Base-by-base conservation (phyloP, 1,284 basidiomycete genomes). In the Ceratobasidium sp. region DNA sequence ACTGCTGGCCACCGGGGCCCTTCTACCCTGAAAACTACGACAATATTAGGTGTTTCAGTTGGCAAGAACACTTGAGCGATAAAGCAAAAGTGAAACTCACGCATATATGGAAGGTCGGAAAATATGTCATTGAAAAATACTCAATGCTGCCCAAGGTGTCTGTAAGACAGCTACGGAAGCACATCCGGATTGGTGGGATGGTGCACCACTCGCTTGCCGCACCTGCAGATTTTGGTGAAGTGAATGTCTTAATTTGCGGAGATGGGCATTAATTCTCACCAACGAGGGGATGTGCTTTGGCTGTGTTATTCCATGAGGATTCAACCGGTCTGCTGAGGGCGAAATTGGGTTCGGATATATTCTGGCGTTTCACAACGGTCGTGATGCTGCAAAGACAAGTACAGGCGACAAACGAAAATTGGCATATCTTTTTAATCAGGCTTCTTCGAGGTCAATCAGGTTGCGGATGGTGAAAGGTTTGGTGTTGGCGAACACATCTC, bases 211-310 rank as follows among this genome's bases (percentile, higher is more conserved):
- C 15, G 15, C 25, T 49, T 25, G 57, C 49, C 2, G 19, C 46
- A 15, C 76, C 78, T 22, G 1, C 29, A 7, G 79, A 82, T 8
- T 86, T 86, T 76, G 84, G 84, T 0, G 84, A 84, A 0, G 62
- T 86, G 11, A 86, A 82, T 76, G 80, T 86, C 13, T 83, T 86
- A 40, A 76, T 86, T 0, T 82, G 78, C 75, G 85, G 85, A 0
- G 85, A 86, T 73, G 81, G 85, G n/a, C 85, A 86, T 77, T 85
- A 86, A 69, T 86, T 86, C 78, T 84, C 84, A 9, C 85, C 84
- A 0, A 84, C 85, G 2, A 81, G 78, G 2, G 61, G 29, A 6
- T 49, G 32, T 13, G 11, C 29, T 2, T 37, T 40, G 0, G 80
- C 79, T 19, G 62, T 81, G n/a, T 69, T 84, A 6, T 85, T 80